A percentile compares a stretch with the other conserved stretches of the same genome.
These are phyloP conservation scores for Salix suchowensis DNA, from an alignment of 345 rosid species.

Conservation along the genomic window DNA sequence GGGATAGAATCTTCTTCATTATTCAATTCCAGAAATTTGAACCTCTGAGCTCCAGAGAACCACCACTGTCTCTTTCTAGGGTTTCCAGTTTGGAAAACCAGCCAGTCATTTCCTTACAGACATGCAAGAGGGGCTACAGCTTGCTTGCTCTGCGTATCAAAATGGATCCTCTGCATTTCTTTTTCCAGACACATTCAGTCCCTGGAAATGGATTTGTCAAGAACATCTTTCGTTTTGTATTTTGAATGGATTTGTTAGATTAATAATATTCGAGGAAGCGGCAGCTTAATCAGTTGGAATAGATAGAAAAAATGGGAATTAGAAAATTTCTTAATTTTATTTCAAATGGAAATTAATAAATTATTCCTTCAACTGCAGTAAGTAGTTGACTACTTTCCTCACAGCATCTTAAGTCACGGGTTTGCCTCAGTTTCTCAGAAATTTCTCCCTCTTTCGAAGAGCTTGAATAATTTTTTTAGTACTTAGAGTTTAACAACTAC, in stretches of 20 bases:
- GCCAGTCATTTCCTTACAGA: background rate
- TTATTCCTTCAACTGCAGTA: background rate
- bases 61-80: background rate
- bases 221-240: background rate
- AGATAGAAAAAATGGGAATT: background rate
- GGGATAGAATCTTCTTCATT: slow-evolving; percentile 30
- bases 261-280: background rate
- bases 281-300: background rate
- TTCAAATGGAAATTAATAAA: background rate
- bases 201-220: background rate
- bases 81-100: background rate
- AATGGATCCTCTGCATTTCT: background rate
- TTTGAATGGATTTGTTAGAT: too few relatives aligned
- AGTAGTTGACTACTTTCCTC: background rate
- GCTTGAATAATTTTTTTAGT: too few relatives aligned
- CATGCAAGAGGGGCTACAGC: background rate
- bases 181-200: background rate
- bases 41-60: background rate
- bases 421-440: background rate
- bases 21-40: background rate
- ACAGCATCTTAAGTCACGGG: slow-evolving; percentile 18
- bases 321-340: background rate
- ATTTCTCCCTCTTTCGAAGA: too few relatives aligned
- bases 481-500: too few relatives aligned
- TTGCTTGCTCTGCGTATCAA: background rate